phyloP scores from a whole-genome alignment of 495 filamentous ascomycete genomes.

The Penicillium canariense region DNA sequence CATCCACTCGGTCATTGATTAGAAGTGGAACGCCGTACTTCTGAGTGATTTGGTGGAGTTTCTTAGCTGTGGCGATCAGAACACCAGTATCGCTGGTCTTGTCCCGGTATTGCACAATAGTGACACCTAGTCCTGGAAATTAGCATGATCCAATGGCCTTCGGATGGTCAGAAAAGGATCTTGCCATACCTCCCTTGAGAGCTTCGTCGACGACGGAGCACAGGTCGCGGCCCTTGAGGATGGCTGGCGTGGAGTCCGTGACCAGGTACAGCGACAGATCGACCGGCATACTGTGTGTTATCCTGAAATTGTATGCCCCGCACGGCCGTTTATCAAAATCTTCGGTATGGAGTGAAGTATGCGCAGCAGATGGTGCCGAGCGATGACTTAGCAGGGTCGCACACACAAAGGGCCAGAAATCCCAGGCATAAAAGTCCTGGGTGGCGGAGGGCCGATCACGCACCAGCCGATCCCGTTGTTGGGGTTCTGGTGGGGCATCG shows the following conservation, averaged over 20 bases:
- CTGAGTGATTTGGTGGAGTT: constrained; percentile 66
- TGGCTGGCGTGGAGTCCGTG: constrained; percentile 81
- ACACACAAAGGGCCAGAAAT: constrained; percentile 3
- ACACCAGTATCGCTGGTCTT: constrained; percentile 76
- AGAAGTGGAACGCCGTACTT: constrained; percentile 73
- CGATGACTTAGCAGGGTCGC: not conserved
- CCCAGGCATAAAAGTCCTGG: not conserved
- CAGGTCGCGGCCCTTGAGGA: constrained; percentile 70
- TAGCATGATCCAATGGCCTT: not conserved
- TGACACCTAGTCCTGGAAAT: constrained; percentile 55
- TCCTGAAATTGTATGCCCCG: not conserved
- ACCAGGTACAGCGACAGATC: constrained; percentile 81
- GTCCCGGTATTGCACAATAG: constrained; percentile 86
- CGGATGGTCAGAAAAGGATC: not conserved
- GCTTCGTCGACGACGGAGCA: constrained; percentile 73
- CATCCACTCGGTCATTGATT: constrained; percentile 95
- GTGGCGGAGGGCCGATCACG: constrained; percentile 2
- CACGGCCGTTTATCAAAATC: not conserved
- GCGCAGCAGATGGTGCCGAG: not conserved
- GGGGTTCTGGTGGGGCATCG: constrained; percentile 21
- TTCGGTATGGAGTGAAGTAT: not conserved
- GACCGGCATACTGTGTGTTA: constrained; percentile 29
- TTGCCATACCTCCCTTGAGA: constrained; percentile 59
- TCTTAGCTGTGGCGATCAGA: constrained; percentile 66
- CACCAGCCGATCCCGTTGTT: constrained; percentile 16